Evolutionary conservation across 257 asterid species (phyloP).

Genomic region (Solanum dulcamara): DNA sequence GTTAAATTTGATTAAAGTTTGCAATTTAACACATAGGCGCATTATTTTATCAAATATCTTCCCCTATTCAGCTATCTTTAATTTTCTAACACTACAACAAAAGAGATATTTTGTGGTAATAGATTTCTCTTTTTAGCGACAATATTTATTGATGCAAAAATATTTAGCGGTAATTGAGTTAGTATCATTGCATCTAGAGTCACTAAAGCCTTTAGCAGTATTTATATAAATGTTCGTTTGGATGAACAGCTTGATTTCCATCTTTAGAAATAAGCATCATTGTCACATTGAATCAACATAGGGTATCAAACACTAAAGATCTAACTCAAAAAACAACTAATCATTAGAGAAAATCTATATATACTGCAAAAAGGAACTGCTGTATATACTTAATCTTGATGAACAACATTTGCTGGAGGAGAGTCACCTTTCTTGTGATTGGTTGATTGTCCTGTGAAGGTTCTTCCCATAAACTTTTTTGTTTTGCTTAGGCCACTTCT

Average conservation of each 20-base stretch:
- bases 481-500: conserved; percentile 79
- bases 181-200: no score
- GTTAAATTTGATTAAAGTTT: no score
- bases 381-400: background rate
- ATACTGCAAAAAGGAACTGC: background rate
- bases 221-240: no score
- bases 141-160: no score
- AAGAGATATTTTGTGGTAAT: no score
- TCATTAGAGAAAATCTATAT: background rate
- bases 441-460: conserved; percentile 48
- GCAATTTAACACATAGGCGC: no score
- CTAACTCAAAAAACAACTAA: background rate
- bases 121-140: no score
- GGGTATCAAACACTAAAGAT: background rate
- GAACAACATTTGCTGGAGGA: background rate
- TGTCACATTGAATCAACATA: background rate
- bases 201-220: no score
- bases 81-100: no score
- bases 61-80: no score
- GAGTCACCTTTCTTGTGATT: background rate
- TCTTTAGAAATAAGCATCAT: background rate
- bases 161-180: no score
- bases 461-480: conserved; percentile 81
- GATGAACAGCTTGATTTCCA: background rate
- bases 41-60: no score